Evolutionary conservation across 2,329 filamentous ascomycete genomes (phyloP), one percentile per base, ranked within the genome.

Genomic region (Samsoniella hepiali): DNA sequence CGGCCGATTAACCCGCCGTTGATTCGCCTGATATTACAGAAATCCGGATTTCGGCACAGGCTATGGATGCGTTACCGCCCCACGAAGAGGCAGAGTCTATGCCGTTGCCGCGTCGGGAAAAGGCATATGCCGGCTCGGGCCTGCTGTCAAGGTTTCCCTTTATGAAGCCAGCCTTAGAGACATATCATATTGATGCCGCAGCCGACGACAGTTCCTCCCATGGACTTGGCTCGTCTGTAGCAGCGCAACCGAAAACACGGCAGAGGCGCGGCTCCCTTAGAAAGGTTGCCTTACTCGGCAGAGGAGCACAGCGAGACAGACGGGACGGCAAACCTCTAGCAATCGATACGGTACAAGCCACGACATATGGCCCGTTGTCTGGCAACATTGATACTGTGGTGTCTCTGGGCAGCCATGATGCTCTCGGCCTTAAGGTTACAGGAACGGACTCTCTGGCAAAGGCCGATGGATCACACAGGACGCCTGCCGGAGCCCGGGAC

Each of bases 281-380:
- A 65, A 97, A 97, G 76, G 91, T 91, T 11, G 93, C 92, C 32
- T 80, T 97, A 56, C 81, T 97, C 22, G 91, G 91, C 17, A 89
- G 90, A 66, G 88, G 89, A 65, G 85, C 82, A 62, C 87, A 84
- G 73, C 82, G 84, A 65, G 86, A 85, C 68, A 82, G 77, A 70
- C 83, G 78, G 67, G 86, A 87, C 63, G 76, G 75, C 63, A 83
- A 79, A 62, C 73, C 77, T 22, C 69, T 81, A 64, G 75, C 73
- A 27, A 75, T 82, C 62, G 76, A 82, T 62, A 79, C 75, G 27
- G 73, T 74, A 31, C 72, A 74, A 42, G 66, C 69, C 31, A 64
- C 69, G 29, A 63, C 69, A 65, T 61, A 69, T 64, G 51, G 51
- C 64, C 10, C 36, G 57, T 64, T 62, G 50, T 29, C 57, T 17